Base-by-base conservation (phyloP, 441 rosid genomes). In the Gossypium lobatum region DNA sequence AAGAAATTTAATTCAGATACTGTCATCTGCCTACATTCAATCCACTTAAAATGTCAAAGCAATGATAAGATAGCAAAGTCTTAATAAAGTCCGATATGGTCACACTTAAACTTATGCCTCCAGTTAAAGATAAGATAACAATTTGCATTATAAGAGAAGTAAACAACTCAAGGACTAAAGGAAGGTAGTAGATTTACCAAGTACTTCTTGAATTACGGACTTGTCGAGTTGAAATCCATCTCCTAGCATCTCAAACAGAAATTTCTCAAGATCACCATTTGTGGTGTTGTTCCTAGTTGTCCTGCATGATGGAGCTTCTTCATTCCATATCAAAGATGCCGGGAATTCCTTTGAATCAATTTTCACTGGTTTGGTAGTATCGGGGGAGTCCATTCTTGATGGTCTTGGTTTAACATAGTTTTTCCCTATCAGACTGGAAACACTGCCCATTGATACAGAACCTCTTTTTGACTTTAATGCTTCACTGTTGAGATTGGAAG, bases 171-270 rank as follows among this genome's bases (percentile, higher is more conserved):
- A 23, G 37, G n/a, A 9, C 21, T 25, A 48, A 61, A 65, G 25
- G 20, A 66, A 65, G 59, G 62, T 65, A 68, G 81, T 72, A 78
- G 53, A 72, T 57, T 78, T 87, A 85, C 89, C 87, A 60, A 87
- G 80, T 78, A 87, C 86, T 62, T 88, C 79, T 67, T 69, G 80
- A 75, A 87, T 85, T 73, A 83, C 78, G 58, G 80, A 75, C 76
- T 64, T 80, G 48, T 83, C 86, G 53, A 85, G 86, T 84, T 80
- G 87, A 72, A 87, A 88, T 34, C 93, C 91, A 70, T 81, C 85
- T 79, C 78, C 83, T 62, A 88, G 89, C 88, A 88, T 85, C 73
- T 80, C 81, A 57, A 79, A 71, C 18, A 85, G 76, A 76, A 88
- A 88, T 55, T 88, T 83, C 75, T 85, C 86, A 25, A 85, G 65